A percentile compares a stretch with the other conserved stretches of the same genome.
Conservation (phyloP, 2,329 filamentous ascomycete species). For the Teratosphaeriaceae sp. region DNA sequence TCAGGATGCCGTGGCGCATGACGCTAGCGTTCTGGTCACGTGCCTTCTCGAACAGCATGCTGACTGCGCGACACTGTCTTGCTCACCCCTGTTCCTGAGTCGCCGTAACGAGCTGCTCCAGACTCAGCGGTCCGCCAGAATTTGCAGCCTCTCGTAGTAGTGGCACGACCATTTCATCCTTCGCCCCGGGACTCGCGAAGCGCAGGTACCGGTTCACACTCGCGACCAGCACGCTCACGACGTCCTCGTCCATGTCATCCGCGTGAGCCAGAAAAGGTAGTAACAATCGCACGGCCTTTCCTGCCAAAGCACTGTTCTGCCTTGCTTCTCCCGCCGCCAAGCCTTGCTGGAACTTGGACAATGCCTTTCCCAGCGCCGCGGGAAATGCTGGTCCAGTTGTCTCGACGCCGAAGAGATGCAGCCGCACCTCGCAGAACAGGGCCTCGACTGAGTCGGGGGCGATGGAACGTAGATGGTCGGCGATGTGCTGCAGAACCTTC, state of each 20-base stretch:
- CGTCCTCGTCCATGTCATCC: constrained; percentile 44
- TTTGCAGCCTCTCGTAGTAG: neutral
- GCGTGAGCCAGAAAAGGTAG: constrained; percentile 40
- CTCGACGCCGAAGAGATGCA: constrained; percentile 61
- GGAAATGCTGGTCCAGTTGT: constrained; percentile 65
- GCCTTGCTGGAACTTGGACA: constrained; percentile 55
- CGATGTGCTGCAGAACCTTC: constrained; percentile 66
- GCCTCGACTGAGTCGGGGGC: constrained; percentile 50
- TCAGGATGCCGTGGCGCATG: too few relatives aligned
- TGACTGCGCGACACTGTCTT: too few relatives aligned
- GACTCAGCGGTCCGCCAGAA: neutral
- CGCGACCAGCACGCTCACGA: constrained; percentile 46
- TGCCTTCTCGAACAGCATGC: too few relatives aligned
- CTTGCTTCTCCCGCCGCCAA: constrained; percentile 31
- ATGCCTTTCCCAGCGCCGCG: constrained; percentile 57
- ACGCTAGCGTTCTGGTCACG: too few relatives aligned
- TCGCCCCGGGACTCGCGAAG: neutral
- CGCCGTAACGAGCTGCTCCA: too few relatives aligned
- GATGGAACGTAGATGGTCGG: constrained; percentile 51
- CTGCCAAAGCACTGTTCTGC: constrained; percentile 33
- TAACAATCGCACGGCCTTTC: constrained; percentile 44
- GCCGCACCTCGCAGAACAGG: constrained; percentile 62
- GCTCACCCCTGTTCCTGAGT: too few relatives aligned
- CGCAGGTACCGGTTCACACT: constrained; percentile 29
- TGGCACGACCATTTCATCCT: neutral